These are phyloP conservation scores for Pneumocystis jirovecii DNA, from an alignment of 1,139 yeast genomes.

Conservation along the genomic window DNA sequence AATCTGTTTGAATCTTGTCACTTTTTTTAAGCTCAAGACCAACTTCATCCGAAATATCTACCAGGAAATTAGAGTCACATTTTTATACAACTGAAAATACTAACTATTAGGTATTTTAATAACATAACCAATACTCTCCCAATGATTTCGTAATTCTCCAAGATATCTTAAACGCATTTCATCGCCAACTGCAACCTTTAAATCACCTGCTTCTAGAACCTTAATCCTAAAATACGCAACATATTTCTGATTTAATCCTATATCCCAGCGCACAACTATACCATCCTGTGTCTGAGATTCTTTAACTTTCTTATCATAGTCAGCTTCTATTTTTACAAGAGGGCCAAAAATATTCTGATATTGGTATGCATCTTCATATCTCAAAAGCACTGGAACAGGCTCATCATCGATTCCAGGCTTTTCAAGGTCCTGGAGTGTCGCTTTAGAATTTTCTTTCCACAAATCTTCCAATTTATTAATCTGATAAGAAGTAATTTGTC, in stretches of 20 bases:
- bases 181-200: slow-evolving; percentile 77
- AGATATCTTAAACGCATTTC: slow-evolving; percentile 52
- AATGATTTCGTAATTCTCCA: slow-evolving; percentile 37
- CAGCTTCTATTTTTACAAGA: slow-evolving; percentile 65
- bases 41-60: slow-evolving; percentile 46
- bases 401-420: slow-evolving; percentile 41
- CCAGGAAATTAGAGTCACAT: neutral
- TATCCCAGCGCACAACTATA: slow-evolving; percentile 59
- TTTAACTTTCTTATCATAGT: slow-evolving; percentile 55
- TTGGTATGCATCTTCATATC: slow-evolving; percentile 72
- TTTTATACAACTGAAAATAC: neutral
- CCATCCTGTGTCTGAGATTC: slow-evolving; percentile 71
- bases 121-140: slow-evolving; percentile 65
- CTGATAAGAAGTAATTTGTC: slow-evolving; percentile 45
- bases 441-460: slow-evolving; percentile 62
- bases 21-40: slow-evolving; percentile 48
- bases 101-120: slow-evolving; percentile 47
- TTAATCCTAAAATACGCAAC: slow-evolving; percentile 57
- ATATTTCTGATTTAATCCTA: slow-evolving; percentile 50
- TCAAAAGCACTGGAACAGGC: slow-evolving; percentile 55
- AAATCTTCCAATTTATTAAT: slow-evolving; percentile 61
- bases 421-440: slow-evolving; percentile 42
- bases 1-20: slow-evolving; percentile 41
- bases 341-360: slow-evolving; percentile 82
- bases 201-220: slow-evolving; percentile 47